Conservation (phyloP, 2,329 filamentous ascomycete species). For the Harringtonia aguacate region DNA sequence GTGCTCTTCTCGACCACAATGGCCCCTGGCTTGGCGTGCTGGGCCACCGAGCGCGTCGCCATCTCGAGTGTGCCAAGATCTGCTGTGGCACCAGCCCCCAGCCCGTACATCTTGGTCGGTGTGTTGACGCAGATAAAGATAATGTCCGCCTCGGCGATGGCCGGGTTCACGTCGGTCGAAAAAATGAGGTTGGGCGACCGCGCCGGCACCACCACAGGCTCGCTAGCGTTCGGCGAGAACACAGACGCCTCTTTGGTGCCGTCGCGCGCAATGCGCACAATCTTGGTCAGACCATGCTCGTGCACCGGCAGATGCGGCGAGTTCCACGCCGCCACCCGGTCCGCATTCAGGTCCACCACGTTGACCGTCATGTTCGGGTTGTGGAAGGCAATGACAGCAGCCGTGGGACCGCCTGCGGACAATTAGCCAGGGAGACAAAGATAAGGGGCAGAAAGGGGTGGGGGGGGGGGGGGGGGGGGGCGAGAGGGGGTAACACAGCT, state of each 20-base stretch:
- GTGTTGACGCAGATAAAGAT: slow-evolving; percentile 6
- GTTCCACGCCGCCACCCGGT: slow-evolving; percentile 3
- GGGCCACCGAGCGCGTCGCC: background rate
- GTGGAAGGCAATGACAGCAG: slow-evolving; percentile 1
- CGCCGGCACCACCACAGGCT: background rate
- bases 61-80: slow-evolving; percentile 2
- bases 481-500: too few relatives aligned
- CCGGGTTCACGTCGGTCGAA: background rate
- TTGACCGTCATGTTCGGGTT: slow-evolving; percentile 2
- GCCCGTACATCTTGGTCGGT: slow-evolving; percentile 3
- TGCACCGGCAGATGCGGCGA: slow-evolving; percentile 3
- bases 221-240: background rate
- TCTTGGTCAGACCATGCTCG: background rate
- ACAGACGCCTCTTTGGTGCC: background rate
- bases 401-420: slow-evolving; percentile 4
- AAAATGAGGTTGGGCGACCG: slow-evolving; percentile 3
- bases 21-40: slow-evolving; percentile 2
- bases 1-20: slow-evolving; percentile 6
- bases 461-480: too few relatives aligned
- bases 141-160: slow-evolving; percentile 1
- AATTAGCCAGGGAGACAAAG: background rate
- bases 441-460: background rate
- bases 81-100: slow-evolving; percentile 2
- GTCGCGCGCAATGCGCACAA: slow-evolving; percentile 3
- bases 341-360: slow-evolving; percentile 3